Evolutionary conservation across 805 yeast species (phyloP).

Genomic region (Metschnikowia dekortorum): DNA sequence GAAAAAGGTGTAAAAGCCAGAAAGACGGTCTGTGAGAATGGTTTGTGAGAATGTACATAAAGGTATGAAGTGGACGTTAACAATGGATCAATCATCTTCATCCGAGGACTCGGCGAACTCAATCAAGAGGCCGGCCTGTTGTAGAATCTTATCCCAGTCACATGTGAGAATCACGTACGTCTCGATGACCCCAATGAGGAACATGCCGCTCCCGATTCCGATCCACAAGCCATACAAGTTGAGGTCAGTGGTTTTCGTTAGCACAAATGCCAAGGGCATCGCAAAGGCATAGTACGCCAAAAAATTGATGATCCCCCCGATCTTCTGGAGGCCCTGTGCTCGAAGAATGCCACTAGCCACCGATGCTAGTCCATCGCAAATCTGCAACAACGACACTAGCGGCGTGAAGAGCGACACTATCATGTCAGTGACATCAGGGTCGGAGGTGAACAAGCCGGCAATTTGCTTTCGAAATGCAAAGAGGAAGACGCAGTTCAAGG

Average conservation of each 20-base stretch:
- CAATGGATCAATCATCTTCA: slow-evolving; percentile 3
- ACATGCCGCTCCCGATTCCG: slow-evolving; percentile 64
- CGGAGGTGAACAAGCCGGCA: slow-evolving; percentile 58
- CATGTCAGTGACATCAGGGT: slow-evolving; percentile 49
- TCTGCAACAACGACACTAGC: slow-evolving; percentile 58
- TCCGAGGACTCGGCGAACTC: slow-evolving; percentile 14
- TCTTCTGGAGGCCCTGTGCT: slow-evolving; percentile 70
- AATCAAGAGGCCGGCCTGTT: slow-evolving; percentile 26
- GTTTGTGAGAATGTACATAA: neutral
- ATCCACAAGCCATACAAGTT: slow-evolving; percentile 67
- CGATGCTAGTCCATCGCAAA: slow-evolving; percentile 66
- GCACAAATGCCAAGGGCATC: slow-evolving; percentile 57
- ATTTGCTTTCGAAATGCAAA: slow-evolving; percentile 45
- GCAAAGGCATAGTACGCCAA: slow-evolving; percentile 69
- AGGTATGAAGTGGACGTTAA: neutral
- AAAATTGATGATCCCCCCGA: slow-evolving; percentile 68
- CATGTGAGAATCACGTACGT: slow-evolving; percentile 42
- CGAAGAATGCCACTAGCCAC: slow-evolving; percentile 70
- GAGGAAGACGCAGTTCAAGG: slow-evolving; percentile 42
- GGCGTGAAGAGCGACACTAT: slow-evolving; percentile 56
- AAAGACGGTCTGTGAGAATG: neutral
- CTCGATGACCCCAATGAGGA: slow-evolving; percentile 49
- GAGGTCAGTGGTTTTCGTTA: slow-evolving; percentile 44
- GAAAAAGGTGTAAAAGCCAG: no score
- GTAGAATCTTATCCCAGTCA: slow-evolving; percentile 48